Base-by-base conservation (phyloP, 2,329 filamentous ascomycete genomes). In the Clonostachys rhizophaga region DNA sequence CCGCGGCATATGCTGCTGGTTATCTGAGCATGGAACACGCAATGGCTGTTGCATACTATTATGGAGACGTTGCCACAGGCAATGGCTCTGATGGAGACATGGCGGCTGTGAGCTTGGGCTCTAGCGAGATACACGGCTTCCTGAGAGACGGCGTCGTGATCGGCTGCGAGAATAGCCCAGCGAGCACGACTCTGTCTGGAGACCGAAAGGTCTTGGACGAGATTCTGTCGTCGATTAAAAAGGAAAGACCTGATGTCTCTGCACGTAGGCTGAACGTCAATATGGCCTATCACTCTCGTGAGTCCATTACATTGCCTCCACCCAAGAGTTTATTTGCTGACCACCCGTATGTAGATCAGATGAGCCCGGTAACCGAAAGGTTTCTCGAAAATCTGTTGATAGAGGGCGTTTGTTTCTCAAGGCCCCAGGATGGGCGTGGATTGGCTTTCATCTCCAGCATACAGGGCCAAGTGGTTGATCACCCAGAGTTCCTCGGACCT, bases 41-140 rank as follows among this genome's bases (percentile, higher is more conserved):
- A 40, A 70, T 78, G 58, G 62, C 66, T 1, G 66, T 75, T 13
- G 77, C 77, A 2, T 82, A 79, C 55, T 68, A 71, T 52, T 63
- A 73, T 14, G 74, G 71, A 2, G 30, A 53, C 17, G 1, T 61
- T 4, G 47, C 54, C 6, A 43, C 45, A 5, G 14, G 47, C 34
- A 45, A 34, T 34, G 34, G 30, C 8, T 62, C 63, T 0, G 17
- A 49, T 1, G 78, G 78, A 0, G 61, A 69, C 8, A 46, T 46
- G 44, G 35, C 36, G n/a, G 44, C 36, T 30, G 44, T 46, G 10
- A 13, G 16, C 10, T 16, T 40, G n/a, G 36, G 44, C 14, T 11
- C 10, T 12, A 30, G 40, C 17, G 35, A 46, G 20, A 37, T 40
- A 13, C 16, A 16, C 11, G 12, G 10, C 16, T 30, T 46, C 37